These are phyloP conservation scores for Acephala macrosclerotiorum DNA, from an alignment of 2,329 filamentous ascomycete genomes.

Conservation along the genomic window DNA sequence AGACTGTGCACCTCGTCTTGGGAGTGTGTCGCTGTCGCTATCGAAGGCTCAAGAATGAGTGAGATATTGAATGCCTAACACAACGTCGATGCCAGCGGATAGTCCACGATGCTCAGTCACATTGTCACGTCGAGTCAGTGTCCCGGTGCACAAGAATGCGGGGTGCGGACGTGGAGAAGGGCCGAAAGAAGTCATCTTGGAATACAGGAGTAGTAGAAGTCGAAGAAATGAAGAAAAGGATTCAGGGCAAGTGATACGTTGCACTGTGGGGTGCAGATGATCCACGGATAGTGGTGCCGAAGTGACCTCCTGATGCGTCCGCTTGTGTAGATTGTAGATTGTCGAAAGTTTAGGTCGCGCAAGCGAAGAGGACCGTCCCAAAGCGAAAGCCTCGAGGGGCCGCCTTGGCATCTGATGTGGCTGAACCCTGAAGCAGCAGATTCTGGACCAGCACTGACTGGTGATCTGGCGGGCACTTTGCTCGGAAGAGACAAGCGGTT, in stretches of 20 bases:
- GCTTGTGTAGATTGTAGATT: background rate
- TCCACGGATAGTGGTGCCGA: background rate
- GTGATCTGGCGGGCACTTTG: conserved; percentile 19
- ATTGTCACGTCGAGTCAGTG: background rate
- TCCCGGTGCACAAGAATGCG: background rate
- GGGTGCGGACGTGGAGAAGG: conserved; percentile 19
- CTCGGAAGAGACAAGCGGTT: conserved; percentile 10
- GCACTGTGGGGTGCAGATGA: conserved; percentile 14
- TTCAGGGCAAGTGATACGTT: conserved; percentile 19
- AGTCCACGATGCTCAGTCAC: conserved; percentile 23
- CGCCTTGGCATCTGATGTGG: conserved; percentile 5
- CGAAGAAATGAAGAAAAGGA: conserved; percentile 7
- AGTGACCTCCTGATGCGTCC: conserved; percentile 9
- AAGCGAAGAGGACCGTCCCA: background rate
- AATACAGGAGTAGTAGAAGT: conserved; percentile 10
- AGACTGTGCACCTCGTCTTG: conserved; percentile 14
- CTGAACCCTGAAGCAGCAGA: background rate
- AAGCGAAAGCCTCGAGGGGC: background rate
- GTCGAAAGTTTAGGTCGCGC: background rate
- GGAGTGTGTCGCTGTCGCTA: background rate
- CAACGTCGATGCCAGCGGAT: conserved; percentile 14
- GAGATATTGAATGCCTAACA: conserved; percentile 1
- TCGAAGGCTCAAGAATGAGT: conserved; percentile 10
- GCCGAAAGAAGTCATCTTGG: conserved; percentile 11
- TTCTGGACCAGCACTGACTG: background rate